Percentiles rank a stretch among this genome's conserved stretches.
Evolutionary conservation across 805 yeast species (phyloP).

Genomic region (Candida manassasensis): DNA sequence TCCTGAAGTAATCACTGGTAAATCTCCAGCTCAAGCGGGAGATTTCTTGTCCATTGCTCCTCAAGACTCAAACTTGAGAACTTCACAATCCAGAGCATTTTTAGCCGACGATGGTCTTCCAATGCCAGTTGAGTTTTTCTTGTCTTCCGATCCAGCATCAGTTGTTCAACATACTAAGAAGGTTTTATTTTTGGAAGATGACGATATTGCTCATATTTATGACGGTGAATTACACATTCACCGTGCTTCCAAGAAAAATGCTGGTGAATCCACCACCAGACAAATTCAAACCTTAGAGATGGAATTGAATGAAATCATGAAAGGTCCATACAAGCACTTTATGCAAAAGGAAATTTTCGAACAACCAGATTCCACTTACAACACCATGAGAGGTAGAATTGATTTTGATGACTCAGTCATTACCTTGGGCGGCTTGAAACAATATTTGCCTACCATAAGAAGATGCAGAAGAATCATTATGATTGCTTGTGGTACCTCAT

Average conservation of each 20-base stretch:
- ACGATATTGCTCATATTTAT: constrained; percentile 96
- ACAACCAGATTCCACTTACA: constrained; percentile 97
- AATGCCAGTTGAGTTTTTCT: constrained; percentile 90
- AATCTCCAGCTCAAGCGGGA: constrained; percentile 20
- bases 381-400: constrained; percentile 98
- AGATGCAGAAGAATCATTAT: constrained; percentile 92
- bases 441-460: constrained; percentile 81
- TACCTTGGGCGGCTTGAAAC: constrained; percentile 84
- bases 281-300: constrained; percentile 94
- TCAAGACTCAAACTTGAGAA: constrained; percentile 58
- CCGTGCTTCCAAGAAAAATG: constrained; percentile 73
- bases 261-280: constrained; percentile 88
- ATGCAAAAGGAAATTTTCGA: constrained; percentile 99
- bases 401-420: constrained; percentile 79
- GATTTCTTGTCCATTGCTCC: constrained; percentile 46
- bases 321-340: constrained; percentile 92
- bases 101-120: constrained; percentile 90
- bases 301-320: constrained; percentile 97
- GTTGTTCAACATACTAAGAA: constrained; percentile 96
- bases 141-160: constrained; percentile 96
- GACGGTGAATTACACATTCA: constrained; percentile 98
- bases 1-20: constrained; percentile 13
- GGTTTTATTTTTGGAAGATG: constrained; percentile 94
- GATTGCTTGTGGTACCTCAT: constrained; percentile 99
- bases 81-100: constrained; percentile 95